Evolutionary conservation across 192 early-diverging fungal species (phyloP), one percentile per base, ranked within the genome.

Genomic region (Umbelopsis isabellina): DNA sequence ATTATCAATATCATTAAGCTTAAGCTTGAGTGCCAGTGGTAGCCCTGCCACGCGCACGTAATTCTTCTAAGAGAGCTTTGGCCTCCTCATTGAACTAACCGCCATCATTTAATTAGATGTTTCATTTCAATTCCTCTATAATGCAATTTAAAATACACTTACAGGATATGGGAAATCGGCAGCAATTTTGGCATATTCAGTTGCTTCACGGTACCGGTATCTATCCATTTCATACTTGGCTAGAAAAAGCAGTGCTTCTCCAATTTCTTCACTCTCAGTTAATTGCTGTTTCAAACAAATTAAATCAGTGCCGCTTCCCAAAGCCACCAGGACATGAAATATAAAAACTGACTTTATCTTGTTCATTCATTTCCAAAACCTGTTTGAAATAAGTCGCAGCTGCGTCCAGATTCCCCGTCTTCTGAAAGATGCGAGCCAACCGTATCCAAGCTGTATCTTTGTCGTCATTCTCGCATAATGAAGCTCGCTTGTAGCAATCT

Each of bases 401-500:
- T 22, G 73, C 80, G 3, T 75, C 74, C 2, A 46, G 66, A 30
- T 90, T 77, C 8, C 83, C 87, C 47, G 82, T 71, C 41, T 83
- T 85, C 30, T 80, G 86, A 69, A 89, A 90, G 33, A 91, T 77
- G 20, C 76, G 74, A 3, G 88, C 90, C 46, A 95, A 64, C 41
- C 86, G 75, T 30, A 84, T 76, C 22, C 87, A 71, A 1, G 88
- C 87, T 46, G 81, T 45, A 65, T 16, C 78, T 80, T 67, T 49
- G 1, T 51, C 58, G 15, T 87, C 87, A 35, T 79, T 82, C 37
- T 95, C 91, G 4, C 86, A 81, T 25, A 37, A 35, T 12, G 30
- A 75, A 16, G 93, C 91, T 7, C 91, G 84, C 18, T 90, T 87
- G 66, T 91, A 93, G 80, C 92, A 93, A 45, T 86, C 85, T 37